Base-by-base conservation (phyloP, 1,284 basidiomycete species). In the Pulchroboletus neoregius region DNA sequence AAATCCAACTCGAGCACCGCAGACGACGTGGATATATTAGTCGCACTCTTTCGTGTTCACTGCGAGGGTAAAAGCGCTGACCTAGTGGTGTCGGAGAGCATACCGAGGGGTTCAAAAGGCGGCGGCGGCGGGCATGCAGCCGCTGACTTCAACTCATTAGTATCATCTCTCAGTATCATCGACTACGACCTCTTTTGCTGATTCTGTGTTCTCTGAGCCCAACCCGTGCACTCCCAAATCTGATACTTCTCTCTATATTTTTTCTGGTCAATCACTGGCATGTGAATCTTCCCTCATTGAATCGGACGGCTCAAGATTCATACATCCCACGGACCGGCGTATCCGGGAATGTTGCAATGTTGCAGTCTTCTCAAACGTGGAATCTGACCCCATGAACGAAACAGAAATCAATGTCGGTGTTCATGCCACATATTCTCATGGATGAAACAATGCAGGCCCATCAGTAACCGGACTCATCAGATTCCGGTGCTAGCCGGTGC, bases 61-160 rank as follows among this genome's bases (percentile, higher is more conserved):
- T 49, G 32, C 55, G 2, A n/a, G 23, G 63, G 68, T 42, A 90
- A 86, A 63, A 71, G 70, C 23, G 78, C 84, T 7, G 94, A 96
- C 63, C 63, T 95, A 16, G 85, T 94, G 30, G 73, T 90, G 53
- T 84, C 85, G 16, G 85, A 85, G 63, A 96, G 94, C 65, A 75
- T 90, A 20, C 90, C 90, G 13, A 63, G 74, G 31, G 60, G 58
- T 31, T 66, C 76, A 13, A 65, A 66, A 13, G 76, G 77, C 43
- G 72, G 72, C 22, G 68, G 75, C 24, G 67, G 60, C 24, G 65
- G 68, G 57, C 32, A 20, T 20, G 47, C 44, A 64, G 64, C 44
- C 55, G 70, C 51, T 52, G 75, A 79, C 49, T 94, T 92, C 56
- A 62, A 76, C 11, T 53, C 58, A 0, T 76, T 87, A 8, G 77